phyloP scores from a whole-genome alignment of 208 protist species.

The Wallacemonas sp. region DNA sequence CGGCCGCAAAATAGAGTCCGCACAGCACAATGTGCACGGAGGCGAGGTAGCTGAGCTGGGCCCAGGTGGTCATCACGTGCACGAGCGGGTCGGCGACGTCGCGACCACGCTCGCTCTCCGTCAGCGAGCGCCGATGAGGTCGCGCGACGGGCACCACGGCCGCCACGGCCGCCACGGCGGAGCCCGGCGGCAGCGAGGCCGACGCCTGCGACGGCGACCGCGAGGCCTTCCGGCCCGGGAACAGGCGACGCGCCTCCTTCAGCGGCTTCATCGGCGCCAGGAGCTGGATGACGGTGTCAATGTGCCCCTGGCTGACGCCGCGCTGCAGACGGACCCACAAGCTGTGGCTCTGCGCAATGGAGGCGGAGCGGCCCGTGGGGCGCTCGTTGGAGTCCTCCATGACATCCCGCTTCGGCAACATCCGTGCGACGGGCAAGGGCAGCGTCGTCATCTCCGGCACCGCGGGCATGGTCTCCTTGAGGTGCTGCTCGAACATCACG shows the following conservation, averaged over 20 bases:
- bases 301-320: neutral
- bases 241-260: constrained; percentile 1
- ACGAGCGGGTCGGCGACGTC: neutral
- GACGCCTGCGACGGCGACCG: neutral
- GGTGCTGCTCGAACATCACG: constrained; percentile 3
- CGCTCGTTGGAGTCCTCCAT: constrained; percentile 17
- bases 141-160: too few relatives aligned
- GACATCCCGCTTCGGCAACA: neutral
- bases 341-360: constrained; percentile 9
- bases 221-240: neutral
- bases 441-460: neutral
- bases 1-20: constrained; percentile 4
- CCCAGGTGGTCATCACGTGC: constrained; percentile 1
- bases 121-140: constrained; percentile 4
- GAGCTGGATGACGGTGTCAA: constrained; percentile 13
- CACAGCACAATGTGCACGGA: constrained; percentile 4
- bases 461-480: neutral
- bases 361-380: neutral
- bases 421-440: neutral
- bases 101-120: neutral
- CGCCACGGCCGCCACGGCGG: neutral
- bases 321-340: constrained; percentile 15
- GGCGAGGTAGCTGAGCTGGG: constrained; percentile 7
- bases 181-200: neutral
- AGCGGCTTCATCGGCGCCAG: constrained; percentile 7